Evolutionary conservation across 192 early-diverging fungal species (phyloP).

Genomic region (Rhizoclosmatium sp.): DNA sequence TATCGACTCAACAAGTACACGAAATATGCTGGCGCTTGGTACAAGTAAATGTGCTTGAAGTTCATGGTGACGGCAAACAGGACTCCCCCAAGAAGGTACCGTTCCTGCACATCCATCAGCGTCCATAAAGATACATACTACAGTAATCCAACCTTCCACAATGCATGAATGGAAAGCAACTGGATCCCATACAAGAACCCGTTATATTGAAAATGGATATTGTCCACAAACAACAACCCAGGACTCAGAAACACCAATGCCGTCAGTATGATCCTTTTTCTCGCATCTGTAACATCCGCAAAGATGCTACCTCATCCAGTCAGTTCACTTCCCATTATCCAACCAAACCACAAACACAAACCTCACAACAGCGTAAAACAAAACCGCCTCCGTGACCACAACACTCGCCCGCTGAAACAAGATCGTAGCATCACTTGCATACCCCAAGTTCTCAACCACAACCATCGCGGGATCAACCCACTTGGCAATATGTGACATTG

Average conservation of each 20-base stretch:
- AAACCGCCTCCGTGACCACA: slow-evolving; percentile 79
- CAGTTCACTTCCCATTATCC: neutral
- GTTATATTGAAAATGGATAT: slow-evolving; percentile 99
- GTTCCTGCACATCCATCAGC: slow-evolving; percentile 49
- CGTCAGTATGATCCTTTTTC: slow-evolving; percentile 10
- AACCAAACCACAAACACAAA: slow-evolving; percentile 33
- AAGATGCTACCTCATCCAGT: neutral
- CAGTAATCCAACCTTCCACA: slow-evolving; percentile 57
- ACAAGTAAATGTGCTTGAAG: slow-evolving; percentile 97
- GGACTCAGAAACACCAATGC: slow-evolving; percentile 53
- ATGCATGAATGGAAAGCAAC: slow-evolving; percentile 77
- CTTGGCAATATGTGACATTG: slow-evolving; percentile 68
- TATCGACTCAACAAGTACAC: slow-evolving; percentile 82
- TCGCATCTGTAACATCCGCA: neutral
- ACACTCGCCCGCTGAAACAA: slow-evolving; percentile 87
- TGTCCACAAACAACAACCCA: slow-evolving; percentile 81
- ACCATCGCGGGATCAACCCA: slow-evolving; percentile 80
- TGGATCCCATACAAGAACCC: slow-evolving; percentile 85
- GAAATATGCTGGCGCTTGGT: slow-evolving; percentile 90
- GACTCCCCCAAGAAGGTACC: slow-evolving; percentile 70
- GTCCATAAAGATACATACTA: slow-evolving; percentile 17
- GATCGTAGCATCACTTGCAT: slow-evolving; percentile 71
- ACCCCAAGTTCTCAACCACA: slow-evolving; percentile 70
- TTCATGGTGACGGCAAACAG: slow-evolving; percentile 90
- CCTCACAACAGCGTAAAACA: slow-evolving; percentile 73